Conservation (phyloP, 352 stramenopile genomes). For the Globisporangium nunn region DNA sequence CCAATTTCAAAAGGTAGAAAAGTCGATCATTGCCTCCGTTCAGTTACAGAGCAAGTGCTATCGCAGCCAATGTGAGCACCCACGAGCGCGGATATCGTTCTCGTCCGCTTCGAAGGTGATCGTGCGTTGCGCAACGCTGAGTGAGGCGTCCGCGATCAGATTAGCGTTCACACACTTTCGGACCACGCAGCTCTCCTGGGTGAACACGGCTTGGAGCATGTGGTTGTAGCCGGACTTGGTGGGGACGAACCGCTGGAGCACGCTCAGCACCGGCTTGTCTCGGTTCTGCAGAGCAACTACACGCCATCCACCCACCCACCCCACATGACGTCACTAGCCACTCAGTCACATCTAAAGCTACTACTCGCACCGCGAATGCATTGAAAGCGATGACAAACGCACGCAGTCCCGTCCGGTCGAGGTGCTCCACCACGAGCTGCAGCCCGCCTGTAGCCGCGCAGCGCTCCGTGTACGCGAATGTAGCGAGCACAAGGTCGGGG, state of each 20-base stretch:
- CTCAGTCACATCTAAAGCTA: constrained; percentile 10
- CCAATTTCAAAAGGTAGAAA: neutral
- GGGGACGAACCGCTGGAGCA: constrained; percentile 62
- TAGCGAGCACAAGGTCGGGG: constrained; percentile 34
- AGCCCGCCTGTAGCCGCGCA: constrained; percentile 25
- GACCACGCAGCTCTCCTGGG: constrained; percentile 41
- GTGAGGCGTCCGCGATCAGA: constrained; percentile 28
- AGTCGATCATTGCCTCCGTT: neutral
- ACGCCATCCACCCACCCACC: too few relatives aligned
- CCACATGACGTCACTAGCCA: neutral
- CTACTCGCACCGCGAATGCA: neutral
- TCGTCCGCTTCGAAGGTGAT: constrained; percentile 58
- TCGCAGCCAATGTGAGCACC: neutral
- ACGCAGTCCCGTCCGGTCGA: constrained; percentile 37
- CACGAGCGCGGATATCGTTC: constrained; percentile 36
- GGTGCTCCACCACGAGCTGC: constrained; percentile 47
- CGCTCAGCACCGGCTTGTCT: constrained; percentile 44
- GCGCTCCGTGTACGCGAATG: constrained; percentile 48
- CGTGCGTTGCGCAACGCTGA: constrained; percentile 32
- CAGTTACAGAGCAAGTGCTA: neutral
- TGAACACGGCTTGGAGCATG: constrained; percentile 54
- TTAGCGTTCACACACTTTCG: constrained; percentile 64
- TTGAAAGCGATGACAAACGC: constrained; percentile 1
- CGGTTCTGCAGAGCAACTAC: constrained; percentile 23
- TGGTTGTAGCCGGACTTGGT: constrained; percentile 72